phyloP scores from a whole-genome alignment of 2,329 filamentous ascomycete species.

The Nemania sp. region DNA sequence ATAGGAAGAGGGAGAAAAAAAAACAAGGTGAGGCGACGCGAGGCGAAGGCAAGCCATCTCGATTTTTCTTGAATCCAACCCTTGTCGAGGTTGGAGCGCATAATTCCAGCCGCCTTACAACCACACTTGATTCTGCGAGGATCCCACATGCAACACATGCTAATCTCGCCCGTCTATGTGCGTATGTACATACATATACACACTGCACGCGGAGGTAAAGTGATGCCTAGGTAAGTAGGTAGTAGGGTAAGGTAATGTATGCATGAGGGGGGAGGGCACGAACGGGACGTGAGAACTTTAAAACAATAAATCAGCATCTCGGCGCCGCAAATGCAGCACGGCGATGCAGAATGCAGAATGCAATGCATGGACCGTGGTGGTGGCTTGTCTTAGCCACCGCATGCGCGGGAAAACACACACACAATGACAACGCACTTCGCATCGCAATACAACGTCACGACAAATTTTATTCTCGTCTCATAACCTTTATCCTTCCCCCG shows the following conservation, averaged over 20 bases:
- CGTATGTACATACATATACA: not conserved
- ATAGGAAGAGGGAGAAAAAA: not conserved
- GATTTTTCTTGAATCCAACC: not conserved
- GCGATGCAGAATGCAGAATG: too few species aligned
- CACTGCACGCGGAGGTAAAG: not conserved
- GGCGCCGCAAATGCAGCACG: constrained; percentile 6
- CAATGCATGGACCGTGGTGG: too few species aligned
- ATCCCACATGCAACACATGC: constrained; percentile 12
- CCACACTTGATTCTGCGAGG: not conserved
- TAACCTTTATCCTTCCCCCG: too few species aligned
- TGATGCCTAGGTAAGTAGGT: constrained; percentile 16
- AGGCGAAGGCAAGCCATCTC: too few species aligned
- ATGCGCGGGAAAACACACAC: not conserved
- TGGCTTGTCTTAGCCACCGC: not conserved
- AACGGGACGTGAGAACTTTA: not conserved
- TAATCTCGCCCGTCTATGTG: too few species aligned
- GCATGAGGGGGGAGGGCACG: not conserved
- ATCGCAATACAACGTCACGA: constrained; percentile 13
- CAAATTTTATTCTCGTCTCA: too few species aligned
- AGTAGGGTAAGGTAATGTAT: constrained; percentile 22
- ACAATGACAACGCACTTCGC: constrained; percentile 8
- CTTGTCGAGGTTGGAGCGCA: constrained; percentile 12
- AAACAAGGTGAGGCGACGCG: not conserved
- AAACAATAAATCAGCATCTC: constrained; percentile 2
- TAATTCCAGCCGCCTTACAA: constrained; percentile 8